Evolutionary conservation across 371 early-diverging fungal species (phyloP), one percentile per base, ranked within the genome.

Genomic region (Coemansia sp.): DNA sequence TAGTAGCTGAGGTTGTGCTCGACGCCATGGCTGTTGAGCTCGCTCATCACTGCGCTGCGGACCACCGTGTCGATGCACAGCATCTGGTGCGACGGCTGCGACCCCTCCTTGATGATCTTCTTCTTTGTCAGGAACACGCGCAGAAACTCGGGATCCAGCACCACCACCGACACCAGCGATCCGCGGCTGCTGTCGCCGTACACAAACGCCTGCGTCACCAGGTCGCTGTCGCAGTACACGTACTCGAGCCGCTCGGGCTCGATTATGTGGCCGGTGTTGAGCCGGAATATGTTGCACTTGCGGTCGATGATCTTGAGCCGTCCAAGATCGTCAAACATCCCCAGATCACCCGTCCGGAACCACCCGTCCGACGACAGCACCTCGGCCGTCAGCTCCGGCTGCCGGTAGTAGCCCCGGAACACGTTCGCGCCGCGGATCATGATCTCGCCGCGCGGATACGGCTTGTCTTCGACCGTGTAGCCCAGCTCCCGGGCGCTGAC

Each of bases 291-390:
- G 52, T 87, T 86, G 76, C 85, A 86, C 42, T 74, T 75, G 65
- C 88, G 78, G 60, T 87, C 88, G 46, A 87, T 77, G 33, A 87
- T 80, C 33, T 75, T 60, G 33, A 84, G 57, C 29, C 94, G 89
- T 0, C 92, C 93, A 46, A 82, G 77, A 53, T 85, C 82, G 64
- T 92, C 87, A 54, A 94, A 76, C 74, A 82, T 77, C 24, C 90
- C 97, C 72, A 99, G 87, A 75, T 98, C 99, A 31, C 90, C 91
- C 4, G 97, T 94, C 61, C 90, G 88, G 58, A 92, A 80, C 98
- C 97, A 99, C 4, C 94, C 94, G 43, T 95, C 97, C 4, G 83
- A 79, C 43, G 89, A 90, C 54, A 97, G 72, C 1, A 88, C 81
- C 60, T 95, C 94, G 43, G 69, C 78, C 0, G 98, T 98, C 76